A percentile compares a stretch with the other conserved stretches of the same genome.
These are phyloP conservation scores for Tricholoma sp. DNA, from an alignment of 768 basidiomycete species.

Conservation along the genomic window DNA sequence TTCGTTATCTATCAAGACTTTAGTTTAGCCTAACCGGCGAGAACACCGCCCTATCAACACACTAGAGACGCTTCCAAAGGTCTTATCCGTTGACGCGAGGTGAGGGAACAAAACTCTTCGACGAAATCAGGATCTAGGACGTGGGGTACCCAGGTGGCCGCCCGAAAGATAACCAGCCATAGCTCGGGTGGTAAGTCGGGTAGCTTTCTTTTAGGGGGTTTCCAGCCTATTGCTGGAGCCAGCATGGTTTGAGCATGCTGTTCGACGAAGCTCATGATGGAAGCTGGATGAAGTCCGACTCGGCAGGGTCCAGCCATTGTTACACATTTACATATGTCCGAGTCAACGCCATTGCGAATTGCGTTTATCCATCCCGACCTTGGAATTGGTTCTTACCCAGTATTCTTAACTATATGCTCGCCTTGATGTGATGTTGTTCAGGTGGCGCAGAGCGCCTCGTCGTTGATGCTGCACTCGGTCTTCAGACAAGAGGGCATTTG, in stretches of 20 bases:
- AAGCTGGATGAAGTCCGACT: background rate
- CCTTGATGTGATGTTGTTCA: slow-evolving; percentile 10
- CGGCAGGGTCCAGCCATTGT: background rate
- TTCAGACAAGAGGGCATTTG: slow-evolving; percentile 78
- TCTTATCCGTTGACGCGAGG: slow-evolving; percentile 10
- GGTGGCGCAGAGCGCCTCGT: slow-evolving; percentile 95
- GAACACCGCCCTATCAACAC: slow-evolving; percentile 1
- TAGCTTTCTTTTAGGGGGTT: background rate
- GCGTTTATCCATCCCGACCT: slow-evolving; percentile 94
- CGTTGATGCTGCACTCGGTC: slow-evolving; percentile 88
- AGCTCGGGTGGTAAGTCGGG: slow-evolving; percentile 25
- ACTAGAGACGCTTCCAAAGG: slow-evolving; percentile 20
- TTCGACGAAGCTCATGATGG: slow-evolving; percentile 1
- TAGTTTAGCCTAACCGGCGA: background rate
- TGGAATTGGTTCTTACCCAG: slow-evolving; percentile 66
- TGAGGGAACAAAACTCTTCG: slow-evolving; percentile 8
- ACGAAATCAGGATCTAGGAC: slow-evolving; percentile 14
- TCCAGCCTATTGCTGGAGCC: background rate
- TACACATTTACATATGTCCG: too few species aligned
- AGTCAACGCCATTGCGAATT: slow-evolving; percentile 37
- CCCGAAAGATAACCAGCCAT: slow-evolving; percentile 21
- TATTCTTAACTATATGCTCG: slow-evolving; percentile 6
- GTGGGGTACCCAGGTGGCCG: slow-evolving; percentile 21
- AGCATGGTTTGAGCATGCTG: background rate
- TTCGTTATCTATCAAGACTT: slow-evolving; percentile 17